Percentiles rank a stretch among this genome's conserved stretches.
These are phyloP conservation scores for Tricholoma flavovirens DNA, from an alignment of 768 basidiomycete species.

Conservation along the genomic window DNA sequence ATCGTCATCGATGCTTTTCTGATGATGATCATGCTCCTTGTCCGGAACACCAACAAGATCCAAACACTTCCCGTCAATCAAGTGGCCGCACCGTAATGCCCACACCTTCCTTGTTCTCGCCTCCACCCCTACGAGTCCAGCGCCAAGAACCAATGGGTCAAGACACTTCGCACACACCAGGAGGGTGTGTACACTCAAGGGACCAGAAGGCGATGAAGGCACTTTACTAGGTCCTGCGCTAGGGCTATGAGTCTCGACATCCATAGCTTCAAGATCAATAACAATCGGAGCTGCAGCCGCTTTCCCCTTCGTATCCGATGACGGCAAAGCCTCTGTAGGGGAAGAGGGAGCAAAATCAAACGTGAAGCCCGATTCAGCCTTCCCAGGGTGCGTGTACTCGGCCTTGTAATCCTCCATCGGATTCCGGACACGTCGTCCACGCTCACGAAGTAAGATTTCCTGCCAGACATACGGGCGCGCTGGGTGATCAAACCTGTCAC, in stretches of 20 bases:
- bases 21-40: slow-evolving; percentile 6
- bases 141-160: slow-evolving; percentile 55
- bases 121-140: slow-evolving; percentile 41
- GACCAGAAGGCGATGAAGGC: slow-evolving; percentile 9
- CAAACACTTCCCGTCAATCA: slow-evolving; percentile 74
- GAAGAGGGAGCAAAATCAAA: slow-evolving; percentile 54
- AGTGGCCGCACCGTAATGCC: slow-evolving; percentile 71
- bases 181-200: slow-evolving; percentile 29
- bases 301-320: slow-evolving; percentile 15
- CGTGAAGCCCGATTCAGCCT: slow-evolving; percentile 57
- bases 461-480: slow-evolving; percentile 3
- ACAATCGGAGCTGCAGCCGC: slow-evolving; percentile 28
- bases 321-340: slow-evolving; percentile 17
- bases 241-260: slow-evolving; percentile 33
- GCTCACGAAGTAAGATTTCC: slow-evolving; percentile 4
- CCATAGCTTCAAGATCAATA: slow-evolving; percentile 26
- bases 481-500: slow-evolving; percentile 5
- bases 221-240: slow-evolving; percentile 9
- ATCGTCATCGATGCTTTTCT: neutral
- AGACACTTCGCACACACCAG: slow-evolving; percentile 66
- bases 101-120: slow-evolving; percentile 48
- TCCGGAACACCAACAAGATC: slow-evolving; percentile 42
- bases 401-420: slow-evolving; percentile 41
- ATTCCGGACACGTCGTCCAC: slow-evolving; percentile 1
- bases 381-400: slow-evolving; percentile 60